Base-by-base conservation (phyloP, 371 early-diverging fungal genomes). In the Globomyces sp. region DNA sequence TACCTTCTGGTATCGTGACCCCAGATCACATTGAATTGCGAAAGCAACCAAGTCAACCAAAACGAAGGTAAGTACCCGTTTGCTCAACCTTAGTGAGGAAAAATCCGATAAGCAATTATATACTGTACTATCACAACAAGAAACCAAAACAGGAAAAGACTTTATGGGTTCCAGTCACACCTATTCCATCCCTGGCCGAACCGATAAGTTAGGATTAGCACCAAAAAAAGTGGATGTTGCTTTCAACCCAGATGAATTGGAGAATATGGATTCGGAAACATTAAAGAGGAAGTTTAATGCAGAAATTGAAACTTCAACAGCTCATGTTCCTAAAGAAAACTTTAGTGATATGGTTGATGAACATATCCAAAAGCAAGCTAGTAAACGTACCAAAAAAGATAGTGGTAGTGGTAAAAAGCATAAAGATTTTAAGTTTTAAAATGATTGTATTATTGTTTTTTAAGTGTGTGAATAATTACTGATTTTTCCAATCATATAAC, bases 91-190 rank as follows among this genome's bases (percentile, higher is more conserved):
- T 57, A 62, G 66, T 42, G 89, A 88, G 55, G 88, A 86, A 11
- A 85, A 80, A n/a, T 86, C 24, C 24, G 24, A 89, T 5, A 89
- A 87, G 65, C 87, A 87, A 57, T 78, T 97, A 40, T 97, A 93
- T 73, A 90, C 89, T 24, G 90, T 97, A n/a, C 70, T 97, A 55
- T 92, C 91, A 10, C 89, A 95, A 73, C 84, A 86, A 44, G 84
- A 87, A 53, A 85, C 87, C 58, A 48, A 48, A 50, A 74, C 81
- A n/a, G 84, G 91, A 49, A 76, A 82, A 2, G 95, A 93, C 4
- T 91, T 95, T 70, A 95, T 97, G 96, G 98, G 94, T 43, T 92
- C 92, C 52, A 90, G 92, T 71, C 93, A 92, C 71, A 89, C 90
- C 6, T 97, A 97, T 68, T 93, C 95, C 68, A 60, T 95, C 52